Base-by-base conservation (phyloP, 176 grass and related monocot genomes). In the Triticum urartu region DNA sequence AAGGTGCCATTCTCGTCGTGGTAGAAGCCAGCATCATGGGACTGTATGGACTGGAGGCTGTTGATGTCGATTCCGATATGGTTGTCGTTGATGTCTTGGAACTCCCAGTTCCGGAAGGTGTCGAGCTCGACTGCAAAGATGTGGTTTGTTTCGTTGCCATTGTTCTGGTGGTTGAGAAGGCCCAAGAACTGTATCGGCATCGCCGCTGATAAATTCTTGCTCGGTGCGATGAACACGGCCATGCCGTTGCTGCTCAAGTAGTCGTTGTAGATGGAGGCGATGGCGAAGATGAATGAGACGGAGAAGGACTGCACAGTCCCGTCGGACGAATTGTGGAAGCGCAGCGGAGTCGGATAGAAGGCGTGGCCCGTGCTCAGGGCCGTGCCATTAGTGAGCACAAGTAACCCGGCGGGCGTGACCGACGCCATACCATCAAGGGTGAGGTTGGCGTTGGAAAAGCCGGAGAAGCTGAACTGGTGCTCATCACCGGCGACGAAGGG, bases 391-490 rank as follows among this genome's bases (percentile, higher is more conserved):
- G 87, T 81, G 18, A 81, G 58, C 30, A 48, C 56, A 7, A 89
- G 70, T 17, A 91, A 68, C 6, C 85, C 80, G 12, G 3, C 5
- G 21, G 68, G 21, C 1, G 79, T 86, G 13, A 83, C 11, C 5
- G 14, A 36, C 7, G 89, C 84, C 2, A 12, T 34, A 6, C 89
- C 89, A 2, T 90, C 89, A 11, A 83, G 63, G 28, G 45, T 58
- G 20, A 90, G 73, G 52, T 68, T 83, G 15, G 79, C 56, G 5
- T 85, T 38, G 3, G 21, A 20, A 65, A 90, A 90, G 73, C 89
- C 89, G 72, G 85, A 83, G 79, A 83, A 87, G 52, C 67, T 28
- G 30, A 90, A 87, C 20, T 84, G 82, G 26, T 56, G 7, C 4
- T 75, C 69, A 45, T 63, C 69, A 1, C 69, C 39, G 17, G 69